phyloP scores from a whole-genome alignment of 129 eudicot species.

The Solidago caesia region DNA sequence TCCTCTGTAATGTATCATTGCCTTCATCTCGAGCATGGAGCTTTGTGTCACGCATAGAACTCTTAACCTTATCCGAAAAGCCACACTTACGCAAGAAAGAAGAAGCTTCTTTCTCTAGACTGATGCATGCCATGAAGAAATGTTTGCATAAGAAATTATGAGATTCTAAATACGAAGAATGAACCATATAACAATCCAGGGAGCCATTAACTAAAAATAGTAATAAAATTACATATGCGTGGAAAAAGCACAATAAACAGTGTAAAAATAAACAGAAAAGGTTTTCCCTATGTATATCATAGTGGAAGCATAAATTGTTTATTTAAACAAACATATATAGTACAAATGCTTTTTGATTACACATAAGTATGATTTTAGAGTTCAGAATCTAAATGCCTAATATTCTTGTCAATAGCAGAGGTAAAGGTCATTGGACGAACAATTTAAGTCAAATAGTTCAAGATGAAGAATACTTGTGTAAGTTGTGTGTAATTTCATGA shows the following conservation, averaged over 20 bases:
- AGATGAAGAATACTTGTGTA: too few relatives aligned
- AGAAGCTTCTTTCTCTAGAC: slow-evolving; percentile 77
- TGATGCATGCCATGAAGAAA: slow-evolving; percentile 30
- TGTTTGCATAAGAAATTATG: slow-evolving; percentile 3
- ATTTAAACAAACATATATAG: neutral
- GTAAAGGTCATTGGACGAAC: too few relatives aligned
- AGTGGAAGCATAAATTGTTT: neutral
- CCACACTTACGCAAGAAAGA: slow-evolving; percentile 53
- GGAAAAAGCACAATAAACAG: neutral
- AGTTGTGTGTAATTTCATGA: too few relatives aligned
- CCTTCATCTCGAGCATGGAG: slow-evolving; percentile 36
- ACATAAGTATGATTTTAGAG: neutral
- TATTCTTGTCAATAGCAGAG: too few relatives aligned
- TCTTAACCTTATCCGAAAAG: slow-evolving; percentile 60
- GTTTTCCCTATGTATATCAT: slow-evolving; percentile 1
- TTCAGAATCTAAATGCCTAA: neutral
- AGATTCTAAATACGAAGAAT: slow-evolving; percentile 7
- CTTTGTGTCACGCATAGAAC: slow-evolving; percentile 57
- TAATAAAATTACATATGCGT: neutral
- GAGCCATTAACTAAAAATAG: neutral
- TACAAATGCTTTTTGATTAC: neutral
- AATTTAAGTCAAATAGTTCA: too few relatives aligned
- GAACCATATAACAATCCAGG: neutral
- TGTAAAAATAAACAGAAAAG: neutral
- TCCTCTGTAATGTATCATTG: slow-evolving; percentile 29